A percentile compares a stretch with the other conserved stretches of the same genome.
These are phyloP conservation scores for Fusarium zealandicum DNA, from an alignment of 2,329 filamentous ascomycete species.

Conservation along the genomic window DNA sequence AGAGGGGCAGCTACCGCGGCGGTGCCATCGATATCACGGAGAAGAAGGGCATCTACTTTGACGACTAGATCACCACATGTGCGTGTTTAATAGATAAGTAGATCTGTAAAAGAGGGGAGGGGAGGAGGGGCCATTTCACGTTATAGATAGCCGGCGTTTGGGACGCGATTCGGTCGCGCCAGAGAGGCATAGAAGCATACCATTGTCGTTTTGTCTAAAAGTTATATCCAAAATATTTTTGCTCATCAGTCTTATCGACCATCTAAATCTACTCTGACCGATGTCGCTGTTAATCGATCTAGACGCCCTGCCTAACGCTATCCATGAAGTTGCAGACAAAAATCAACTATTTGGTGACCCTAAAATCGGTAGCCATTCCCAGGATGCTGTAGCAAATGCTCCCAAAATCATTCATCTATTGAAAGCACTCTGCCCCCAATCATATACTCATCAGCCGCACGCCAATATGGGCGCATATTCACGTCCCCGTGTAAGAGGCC, in stretches of 20 bases:
- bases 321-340: too few species aligned
- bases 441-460: not conserved
- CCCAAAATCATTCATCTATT: too few species aligned
- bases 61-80: constrained; percentile 65
- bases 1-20: constrained; percentile 87
- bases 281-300: too few species aligned
- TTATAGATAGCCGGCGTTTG: constrained; percentile 41
- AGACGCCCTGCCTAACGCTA: too few species aligned
- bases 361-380: too few species aligned
- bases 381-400: too few species aligned
- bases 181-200: constrained; percentile 27
- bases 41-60: constrained; percentile 92
- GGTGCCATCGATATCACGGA: constrained; percentile 84
- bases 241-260: not conserved
- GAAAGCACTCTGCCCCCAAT: not conserved
- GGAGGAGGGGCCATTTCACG: constrained; percentile 13
- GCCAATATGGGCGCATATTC: not conserved
- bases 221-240: not conserved
- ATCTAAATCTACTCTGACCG: too few species aligned
- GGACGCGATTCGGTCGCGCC: constrained; percentile 26
- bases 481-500: not conserved
- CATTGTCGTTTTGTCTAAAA: constrained; percentile 4
- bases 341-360: too few species aligned
- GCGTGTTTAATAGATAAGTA: constrained; percentile 1
- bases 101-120: constrained; percentile 1